These are phyloP conservation scores for Pleodorina starrii DNA, from an alignment of 139 green algal species.

Conservation along the genomic window DNA sequence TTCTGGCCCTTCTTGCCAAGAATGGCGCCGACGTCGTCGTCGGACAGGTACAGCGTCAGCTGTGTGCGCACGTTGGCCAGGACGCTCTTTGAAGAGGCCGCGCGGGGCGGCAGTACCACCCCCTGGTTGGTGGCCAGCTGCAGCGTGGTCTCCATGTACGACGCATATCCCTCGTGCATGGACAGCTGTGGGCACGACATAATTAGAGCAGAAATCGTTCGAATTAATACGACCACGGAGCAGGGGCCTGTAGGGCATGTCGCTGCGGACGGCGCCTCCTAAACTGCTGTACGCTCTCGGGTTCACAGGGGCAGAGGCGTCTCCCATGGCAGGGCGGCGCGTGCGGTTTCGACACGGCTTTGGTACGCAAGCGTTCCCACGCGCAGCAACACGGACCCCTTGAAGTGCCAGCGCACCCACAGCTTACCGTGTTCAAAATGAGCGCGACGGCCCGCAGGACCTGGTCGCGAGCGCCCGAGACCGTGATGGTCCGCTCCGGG, in stretches of 20 bases:
- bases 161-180: slow-evolving; percentile 64
- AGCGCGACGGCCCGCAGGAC: slow-evolving; percentile 74
- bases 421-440: slow-evolving; percentile 74
- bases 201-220: not conserved
- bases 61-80: slow-evolving; percentile 36
- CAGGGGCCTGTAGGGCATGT: no score
- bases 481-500: slow-evolving; percentile 72
- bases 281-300: no score
- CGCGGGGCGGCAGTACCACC: slow-evolving; percentile 61
- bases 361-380: no score
- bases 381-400: no score
- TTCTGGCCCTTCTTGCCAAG: slow-evolving; percentile 70
- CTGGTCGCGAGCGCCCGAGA: slow-evolving; percentile 65
- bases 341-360: no score
- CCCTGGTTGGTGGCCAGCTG: slow-evolving; percentile 75
- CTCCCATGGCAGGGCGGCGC: no score
- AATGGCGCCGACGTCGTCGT: slow-evolving; percentile 77
- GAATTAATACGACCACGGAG: no score
- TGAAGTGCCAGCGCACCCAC: not conserved
- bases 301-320: no score
- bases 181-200: slow-evolving; percentile 64
- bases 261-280: no score
- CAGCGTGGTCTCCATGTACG: slow-evolving; percentile 78
- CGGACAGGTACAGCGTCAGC: slow-evolving; percentile 59
- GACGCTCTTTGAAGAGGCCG: slow-evolving; percentile 54